Conservation (phyloP, 176 grass and related monocot genomes). For the Bothriochloa decipiens region DNA sequence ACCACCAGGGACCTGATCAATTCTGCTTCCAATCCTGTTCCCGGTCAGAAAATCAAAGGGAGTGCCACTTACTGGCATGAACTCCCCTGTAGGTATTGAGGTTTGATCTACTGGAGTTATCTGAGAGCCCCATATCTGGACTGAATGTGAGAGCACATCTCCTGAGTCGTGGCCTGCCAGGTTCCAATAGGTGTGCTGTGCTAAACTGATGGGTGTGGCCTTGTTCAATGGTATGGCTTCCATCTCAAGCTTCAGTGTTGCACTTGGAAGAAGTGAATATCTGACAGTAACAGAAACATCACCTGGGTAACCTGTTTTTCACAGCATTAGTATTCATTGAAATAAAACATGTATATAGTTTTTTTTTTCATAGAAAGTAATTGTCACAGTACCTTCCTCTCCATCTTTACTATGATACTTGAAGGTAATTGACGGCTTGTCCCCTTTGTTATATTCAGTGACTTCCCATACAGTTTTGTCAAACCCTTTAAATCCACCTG, state of each 20-base stretch:
- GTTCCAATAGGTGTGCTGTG: conserved; percentile 97
- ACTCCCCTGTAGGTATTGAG: conserved; percentile 76
- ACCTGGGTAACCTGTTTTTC: conserved; percentile 75
- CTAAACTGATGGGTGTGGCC: conserved; percentile 74
- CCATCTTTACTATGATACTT: conserved; percentile 85
- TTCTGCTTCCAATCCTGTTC: conserved; percentile 56
- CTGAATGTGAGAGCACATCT: conserved; percentile 60
- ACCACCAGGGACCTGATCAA: conserved; percentile 55
- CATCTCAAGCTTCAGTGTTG: conserved; percentile 76
- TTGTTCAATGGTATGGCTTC: conserved; percentile 71
- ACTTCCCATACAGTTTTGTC: conserved; percentile 86
- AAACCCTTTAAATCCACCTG: conserved; percentile 89
- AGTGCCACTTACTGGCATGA: conserved; percentile 62
- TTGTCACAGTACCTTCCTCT: conserved; percentile 67
- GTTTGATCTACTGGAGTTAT: conserved; percentile 75
- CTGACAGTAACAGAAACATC: conserved; percentile 68
- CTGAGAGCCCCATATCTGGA: conserved; percentile 67
- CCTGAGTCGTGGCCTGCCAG: conserved; percentile 75
- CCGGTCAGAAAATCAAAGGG: conserved; percentile 71
- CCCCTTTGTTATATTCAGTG: conserved; percentile 57
- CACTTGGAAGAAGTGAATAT: conserved; percentile 70
- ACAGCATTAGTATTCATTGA: conserved; percentile 7
- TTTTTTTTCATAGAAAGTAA: not conserved
- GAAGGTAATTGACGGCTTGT: conserved; percentile 78
- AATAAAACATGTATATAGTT: not conserved